These are phyloP conservation scores for Rosa lucieae DNA, from an alignment of 306 rosid species.

Conservation along the genomic window DNA sequence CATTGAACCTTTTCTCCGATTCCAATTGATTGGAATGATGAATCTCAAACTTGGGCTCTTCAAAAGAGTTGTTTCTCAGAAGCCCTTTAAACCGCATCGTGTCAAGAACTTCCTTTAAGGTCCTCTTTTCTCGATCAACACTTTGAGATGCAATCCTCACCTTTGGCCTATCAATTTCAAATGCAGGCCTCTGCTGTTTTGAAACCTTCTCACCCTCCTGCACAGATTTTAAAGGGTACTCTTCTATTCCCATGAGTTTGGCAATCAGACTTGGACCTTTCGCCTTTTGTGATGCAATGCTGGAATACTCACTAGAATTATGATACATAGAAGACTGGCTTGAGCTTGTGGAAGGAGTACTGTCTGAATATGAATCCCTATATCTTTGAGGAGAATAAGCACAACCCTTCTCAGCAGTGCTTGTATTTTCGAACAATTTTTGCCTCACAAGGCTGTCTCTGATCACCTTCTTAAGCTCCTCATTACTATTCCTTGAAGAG, in stretches of 20 bases:
- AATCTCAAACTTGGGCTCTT: slow-evolving; percentile 35
- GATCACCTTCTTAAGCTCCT: slow-evolving; percentile 51
- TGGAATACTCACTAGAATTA: slow-evolving; percentile 41
- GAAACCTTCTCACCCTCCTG: slow-evolving; percentile 43
- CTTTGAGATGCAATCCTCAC: slow-evolving; percentile 32
- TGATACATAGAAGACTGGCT: slow-evolving; percentile 57
- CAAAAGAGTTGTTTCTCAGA: slow-evolving; percentile 39
- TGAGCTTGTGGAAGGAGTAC: slow-evolving; percentile 57
- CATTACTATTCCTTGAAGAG: slow-evolving; percentile 42
- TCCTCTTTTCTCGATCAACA: slow-evolving; percentile 44
- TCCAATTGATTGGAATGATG: slow-evolving; percentile 21
- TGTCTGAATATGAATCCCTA: slow-evolving; percentile 46
- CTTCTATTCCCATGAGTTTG: slow-evolving; percentile 90
- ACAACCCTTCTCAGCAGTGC: slow-evolving; percentile 26
- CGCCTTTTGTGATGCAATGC: slow-evolving; percentile 42
- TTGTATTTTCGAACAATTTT: slow-evolving; percentile 20
- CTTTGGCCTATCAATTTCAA: slow-evolving; percentile 52
- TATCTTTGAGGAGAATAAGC: slow-evolving; percentile 23
- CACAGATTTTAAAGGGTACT: slow-evolving; percentile 43
- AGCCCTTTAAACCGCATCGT: slow-evolving; percentile 60
- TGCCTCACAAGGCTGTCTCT: slow-evolving; percentile 41
- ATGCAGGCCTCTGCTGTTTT: slow-evolving; percentile 48
- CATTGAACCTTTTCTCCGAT: slow-evolving; percentile 20
- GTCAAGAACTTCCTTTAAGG: slow-evolving; percentile 72
- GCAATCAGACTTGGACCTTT: slow-evolving; percentile 68